phyloP scores from a whole-genome alignment of 2,329 filamentous ascomycete species.

The Fulvia fulva region DNA sequence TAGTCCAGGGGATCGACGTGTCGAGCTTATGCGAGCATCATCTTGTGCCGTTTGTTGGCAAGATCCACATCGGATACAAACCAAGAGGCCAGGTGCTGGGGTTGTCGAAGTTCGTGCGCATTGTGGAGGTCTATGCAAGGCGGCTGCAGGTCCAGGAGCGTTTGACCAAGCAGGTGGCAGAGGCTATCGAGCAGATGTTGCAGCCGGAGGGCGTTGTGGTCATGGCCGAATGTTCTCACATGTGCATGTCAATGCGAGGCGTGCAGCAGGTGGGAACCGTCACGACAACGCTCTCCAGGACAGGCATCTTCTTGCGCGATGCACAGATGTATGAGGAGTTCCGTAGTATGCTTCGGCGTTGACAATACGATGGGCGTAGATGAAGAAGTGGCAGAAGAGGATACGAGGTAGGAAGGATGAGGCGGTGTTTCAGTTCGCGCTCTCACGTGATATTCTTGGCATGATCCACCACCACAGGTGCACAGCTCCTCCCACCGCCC shows the following conservation, averaged over 20 bases:
- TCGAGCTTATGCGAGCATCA: slow-evolving; percentile 93
- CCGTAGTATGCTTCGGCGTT: not conserved
- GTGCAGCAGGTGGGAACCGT: slow-evolving; percentile 80
- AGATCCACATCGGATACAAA: slow-evolving; percentile 98
- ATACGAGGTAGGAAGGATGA: too few species aligned
- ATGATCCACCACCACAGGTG: too few species aligned
- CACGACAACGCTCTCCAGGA: slow-evolving; percentile 87
- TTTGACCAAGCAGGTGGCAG: slow-evolving; percentile 85
- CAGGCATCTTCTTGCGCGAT: slow-evolving; percentile 77
- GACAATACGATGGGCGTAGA: too few species aligned
- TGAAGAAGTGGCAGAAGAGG: too few species aligned
- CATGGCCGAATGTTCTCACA: slow-evolving; percentile 87
- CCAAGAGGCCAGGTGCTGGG: slow-evolving; percentile 51
- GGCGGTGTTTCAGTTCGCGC: too few species aligned
- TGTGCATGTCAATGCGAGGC: slow-evolving; percentile 96
- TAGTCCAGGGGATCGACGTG: slow-evolving; percentile 91
- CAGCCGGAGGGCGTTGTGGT: slow-evolving; percentile 89
- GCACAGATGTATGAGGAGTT: not conserved
- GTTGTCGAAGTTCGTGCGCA: slow-evolving; percentile 60
- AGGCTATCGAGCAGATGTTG: slow-evolving; percentile 82
- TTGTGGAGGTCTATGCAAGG: slow-evolving; percentile 89
- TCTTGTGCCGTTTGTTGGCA: slow-evolving; percentile 86
- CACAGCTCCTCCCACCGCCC: too few species aligned
- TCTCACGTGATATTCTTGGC: too few species aligned
- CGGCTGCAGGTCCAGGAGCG: slow-evolving; percentile 90